phyloP scores from a whole-genome alignment of 495 filamentous ascomycete species.

The Trichocladium antarcticum region DNA sequence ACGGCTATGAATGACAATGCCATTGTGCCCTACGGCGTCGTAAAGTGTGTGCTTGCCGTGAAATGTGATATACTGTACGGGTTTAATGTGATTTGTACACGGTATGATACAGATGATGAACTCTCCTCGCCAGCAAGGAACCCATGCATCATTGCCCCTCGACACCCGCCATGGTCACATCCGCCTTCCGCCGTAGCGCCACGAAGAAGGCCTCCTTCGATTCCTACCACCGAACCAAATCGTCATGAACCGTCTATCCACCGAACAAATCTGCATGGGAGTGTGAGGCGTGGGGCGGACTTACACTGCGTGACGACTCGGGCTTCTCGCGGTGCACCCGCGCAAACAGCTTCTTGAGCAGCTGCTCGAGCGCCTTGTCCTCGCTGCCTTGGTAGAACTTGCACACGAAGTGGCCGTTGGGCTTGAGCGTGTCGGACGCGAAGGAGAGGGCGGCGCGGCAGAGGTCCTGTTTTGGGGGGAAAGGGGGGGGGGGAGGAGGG shows the following conservation, averaged over 20 bases:
- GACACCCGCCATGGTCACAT: constrained; percentile 26
- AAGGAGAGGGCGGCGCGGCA: constrained; percentile 77
- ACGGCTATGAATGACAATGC: constrained; percentile 11
- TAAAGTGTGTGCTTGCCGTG: not conserved
- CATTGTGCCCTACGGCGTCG: not conserved
- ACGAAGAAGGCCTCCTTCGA: constrained; percentile 85
- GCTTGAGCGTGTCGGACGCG: constrained; percentile 67
- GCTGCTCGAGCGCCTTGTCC: constrained; percentile 63
- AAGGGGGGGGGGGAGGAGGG: not conserved
- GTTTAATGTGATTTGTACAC: not conserved
- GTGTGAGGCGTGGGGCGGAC: constrained; percentile 16
- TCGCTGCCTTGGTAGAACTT: constrained; percentile 93
- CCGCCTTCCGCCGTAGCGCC: constrained; percentile 49
- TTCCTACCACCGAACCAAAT: constrained; percentile 47
- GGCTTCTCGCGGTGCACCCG: constrained; percentile 81
- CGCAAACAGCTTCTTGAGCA: constrained; percentile 60
- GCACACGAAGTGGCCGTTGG: constrained; percentile 82
- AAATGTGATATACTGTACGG: not conserved
- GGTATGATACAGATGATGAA: not conserved
- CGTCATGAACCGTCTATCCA: not conserved
- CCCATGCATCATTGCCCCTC: not conserved
- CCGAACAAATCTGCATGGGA: too few relatives aligned
- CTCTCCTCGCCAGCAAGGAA: not conserved
- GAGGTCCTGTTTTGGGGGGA: constrained; percentile 53
- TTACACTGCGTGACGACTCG: constrained; percentile 73